Base-by-base conservation (phyloP, 495 filamentous ascomycete genomes). In the Ascobolus immersus region DNA sequence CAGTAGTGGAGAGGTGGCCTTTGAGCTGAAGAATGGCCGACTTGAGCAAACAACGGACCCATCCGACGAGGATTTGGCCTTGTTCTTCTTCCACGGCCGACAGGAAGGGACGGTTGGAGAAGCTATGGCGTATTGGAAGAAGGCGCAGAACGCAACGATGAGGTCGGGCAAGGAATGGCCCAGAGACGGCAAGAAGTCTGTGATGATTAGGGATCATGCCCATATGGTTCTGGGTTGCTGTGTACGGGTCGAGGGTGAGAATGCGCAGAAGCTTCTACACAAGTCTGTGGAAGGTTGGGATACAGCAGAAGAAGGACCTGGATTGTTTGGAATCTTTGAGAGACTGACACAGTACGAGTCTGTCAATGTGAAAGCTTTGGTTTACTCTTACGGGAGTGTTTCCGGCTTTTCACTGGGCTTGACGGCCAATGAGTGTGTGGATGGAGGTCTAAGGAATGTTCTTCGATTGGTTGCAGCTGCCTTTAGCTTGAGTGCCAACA, bases 61-160 rank as follows among this genome's bases (percentile, higher is more conserved):
- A 4, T 19, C 13, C 3, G 11, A n/a, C 0, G 28, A 34, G 4
- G 15, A 41, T 19, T 8, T 41, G 15, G 41, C 39, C 2, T 33
- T 39, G 35, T 33, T 39, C 9, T 41, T 34, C 35, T 11, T 41
- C 5, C 39, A 29, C n/a, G 39, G 39, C 18, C 32, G 21, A 17
- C 28, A 21, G 6, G 4, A 6, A 1, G 39, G 29, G 2, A 17
- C 29, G 5, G 17, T 35, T 2, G 20, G 20, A 0, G 29, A 39
- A 12, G 9, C 38, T 11, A 5, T 23, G 12, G n/a, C 12, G 0
- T 28, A 5, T 3, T 18, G 15, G 13, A 15, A 1, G 5, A 10
- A 8, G 10, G 8, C 5, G 13, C 4, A 17, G 2, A 5, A 9
- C 0, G 9, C 11, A 0, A 11, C 20, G 14, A 24, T 21, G 23